Evolutionary conservation across 805 yeast genomes (phyloP).

Genomic region (Lipomyces mesembrius): DNA sequence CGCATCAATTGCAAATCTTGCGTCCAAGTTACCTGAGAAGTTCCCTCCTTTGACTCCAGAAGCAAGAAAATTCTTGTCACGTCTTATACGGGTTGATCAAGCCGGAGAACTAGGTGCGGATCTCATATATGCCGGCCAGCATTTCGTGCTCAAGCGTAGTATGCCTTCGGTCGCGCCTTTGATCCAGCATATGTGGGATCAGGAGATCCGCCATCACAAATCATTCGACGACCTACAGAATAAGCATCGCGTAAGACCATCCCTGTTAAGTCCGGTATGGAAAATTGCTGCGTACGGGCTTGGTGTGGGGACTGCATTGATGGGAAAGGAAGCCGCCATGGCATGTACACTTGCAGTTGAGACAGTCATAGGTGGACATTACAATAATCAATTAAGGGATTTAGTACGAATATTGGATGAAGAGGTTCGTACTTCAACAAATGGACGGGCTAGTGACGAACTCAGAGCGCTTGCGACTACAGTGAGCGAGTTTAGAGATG

Average conservation of each 20-base stretch:
- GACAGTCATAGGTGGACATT: slow-evolving; percentile 96
- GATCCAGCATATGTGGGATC: slow-evolving; percentile 97
- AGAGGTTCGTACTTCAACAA: slow-evolving; percentile 18
- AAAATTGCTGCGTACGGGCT: slow-evolving; percentile 83
- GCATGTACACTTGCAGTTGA: slow-evolving; percentile 99
- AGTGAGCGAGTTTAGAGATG: slow-evolving; percentile 83
- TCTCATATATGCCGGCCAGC: slow-evolving; percentile 90
- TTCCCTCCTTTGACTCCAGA: slow-evolving; percentile 30
- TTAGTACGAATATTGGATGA: slow-evolving; percentile 45
- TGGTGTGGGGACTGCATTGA: slow-evolving; percentile 83
- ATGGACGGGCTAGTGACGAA: slow-evolving; percentile 55
- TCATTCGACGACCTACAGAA: slow-evolving; percentile 81
- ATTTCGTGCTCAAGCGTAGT: slow-evolving; percentile 68
- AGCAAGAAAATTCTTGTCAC: slow-evolving; percentile 24
- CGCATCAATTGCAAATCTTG: neutral
- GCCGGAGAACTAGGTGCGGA: slow-evolving; percentile 98
- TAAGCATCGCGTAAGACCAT: slow-evolving; percentile 84
- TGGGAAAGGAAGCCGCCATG: slow-evolving; percentile 97
- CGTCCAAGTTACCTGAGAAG: neutral
- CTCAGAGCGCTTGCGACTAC: slow-evolving; percentile 60
- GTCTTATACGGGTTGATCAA: slow-evolving; percentile 82
- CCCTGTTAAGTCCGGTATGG: slow-evolving; percentile 91
- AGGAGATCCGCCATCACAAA: slow-evolving; percentile 86
- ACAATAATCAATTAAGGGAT: slow-evolving; percentile 84
- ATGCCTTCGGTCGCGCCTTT: slow-evolving; percentile 78